Evolutionary conservation across 495 filamentous ascomycete genomes (phyloP).

Genomic region (Usnea hakonensis): DNA sequence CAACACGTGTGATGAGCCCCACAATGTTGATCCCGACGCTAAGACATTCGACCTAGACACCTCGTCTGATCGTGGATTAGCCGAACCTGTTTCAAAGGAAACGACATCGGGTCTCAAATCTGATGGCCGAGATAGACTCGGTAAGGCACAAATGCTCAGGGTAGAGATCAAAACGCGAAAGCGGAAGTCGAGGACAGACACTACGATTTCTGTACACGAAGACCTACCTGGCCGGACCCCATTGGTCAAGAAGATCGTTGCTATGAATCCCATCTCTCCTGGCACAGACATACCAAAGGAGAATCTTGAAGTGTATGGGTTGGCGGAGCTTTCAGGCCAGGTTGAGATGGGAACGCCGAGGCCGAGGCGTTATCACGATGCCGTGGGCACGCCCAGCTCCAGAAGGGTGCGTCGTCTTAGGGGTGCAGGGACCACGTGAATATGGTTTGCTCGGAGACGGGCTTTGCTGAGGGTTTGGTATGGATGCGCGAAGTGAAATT

Average conservation of each 20-base stretch:
- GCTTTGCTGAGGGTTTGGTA: not conserved
- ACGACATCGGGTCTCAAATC: not conserved
- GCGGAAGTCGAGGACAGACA: not conserved
- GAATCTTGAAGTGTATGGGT: constrained; percentile 4
- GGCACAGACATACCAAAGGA: constrained; percentile 19
- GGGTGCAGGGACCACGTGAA: not conserved
- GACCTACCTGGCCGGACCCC: constrained; percentile 8
- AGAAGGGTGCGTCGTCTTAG: not conserved
- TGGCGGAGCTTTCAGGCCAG: constrained; percentile 1
- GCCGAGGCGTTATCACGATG: not conserved
- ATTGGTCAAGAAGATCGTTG: constrained; percentile 13
- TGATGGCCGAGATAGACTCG: not conserved
- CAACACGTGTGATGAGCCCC: not conserved
- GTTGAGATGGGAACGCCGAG: not conserved
- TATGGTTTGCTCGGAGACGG: not conserved
- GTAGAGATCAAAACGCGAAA: not conserved
- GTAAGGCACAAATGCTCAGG: not conserved
- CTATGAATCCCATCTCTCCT: constrained; percentile 9
- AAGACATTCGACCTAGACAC: not conserved
- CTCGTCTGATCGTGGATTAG: not conserved
- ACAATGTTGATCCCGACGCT: not conserved
- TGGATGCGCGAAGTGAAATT: not conserved
- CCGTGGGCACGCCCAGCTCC: not conserved
- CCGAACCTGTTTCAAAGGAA: not conserved
- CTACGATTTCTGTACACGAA: constrained; percentile 2